Base-by-base conservation (phyloP, 2,329 filamentous ascomycete species). In the Ceratocystis papillata region DNA sequence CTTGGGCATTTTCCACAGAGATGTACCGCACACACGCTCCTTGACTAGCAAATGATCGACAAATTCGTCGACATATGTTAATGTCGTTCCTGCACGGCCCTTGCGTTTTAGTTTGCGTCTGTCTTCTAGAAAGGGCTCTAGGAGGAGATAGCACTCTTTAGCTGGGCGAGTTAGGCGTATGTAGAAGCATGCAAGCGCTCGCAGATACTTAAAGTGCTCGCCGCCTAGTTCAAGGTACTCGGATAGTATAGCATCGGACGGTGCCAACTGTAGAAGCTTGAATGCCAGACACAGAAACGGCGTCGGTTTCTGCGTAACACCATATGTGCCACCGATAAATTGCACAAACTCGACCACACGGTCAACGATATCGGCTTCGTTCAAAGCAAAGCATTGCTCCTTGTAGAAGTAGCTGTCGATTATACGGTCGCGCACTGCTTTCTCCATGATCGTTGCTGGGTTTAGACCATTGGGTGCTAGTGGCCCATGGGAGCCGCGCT, bases 371-470 rank as follows among this genome's bases (percentile, higher is more conserved):
- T 86, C 83, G 64, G 84, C 84, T 74, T 87, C 85, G 78, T 97
- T 99, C 70, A 99, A 81, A 53, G 89, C 94, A 77, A 97, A 99
- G 75, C 94, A 96, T 78, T 96, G 92, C 77, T 97, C 94, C 76
- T 96, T 96, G 88, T 91, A 99, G 79, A 96, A 99, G 78, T 96
- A 95, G 64, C 86, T 90, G 73, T 96, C 91, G 71, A 92, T 86
- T 76, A 99, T 96, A 73, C 94, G 91, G 77, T 99, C 94, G 73
- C 89, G 89, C 70, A 96, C 90, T 50, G 91, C 88, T 75, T 96
- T 96, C 76, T 97, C 93, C 82, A 97, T 89, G 68, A 97, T 89
- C 3, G 89, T 92, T n/a, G 91, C 89, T 0, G 93, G 93, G 77
- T 96, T 96, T 73, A 95, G 87, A 68, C 91, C 91, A 74, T 93